phyloP scores from a whole-genome alignment of 2,329 filamentous ascomycete species.

The Claviceps citrina region DNA sequence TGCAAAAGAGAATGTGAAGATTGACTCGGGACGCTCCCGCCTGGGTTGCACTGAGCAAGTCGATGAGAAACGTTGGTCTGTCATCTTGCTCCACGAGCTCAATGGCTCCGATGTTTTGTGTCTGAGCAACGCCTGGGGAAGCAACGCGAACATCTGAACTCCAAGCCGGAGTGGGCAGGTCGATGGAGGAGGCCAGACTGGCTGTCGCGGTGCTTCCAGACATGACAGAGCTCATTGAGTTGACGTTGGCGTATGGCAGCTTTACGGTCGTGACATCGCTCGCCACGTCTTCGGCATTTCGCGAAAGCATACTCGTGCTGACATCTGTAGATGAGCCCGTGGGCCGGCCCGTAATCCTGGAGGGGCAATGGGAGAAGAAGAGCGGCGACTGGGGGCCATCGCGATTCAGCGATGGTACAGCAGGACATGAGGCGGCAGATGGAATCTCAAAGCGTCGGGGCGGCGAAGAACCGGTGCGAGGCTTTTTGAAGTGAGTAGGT shows the following conservation, averaged over 20 bases:
- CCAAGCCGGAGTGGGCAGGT: slow-evolving; percentile 32
- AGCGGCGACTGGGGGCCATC: slow-evolving; percentile 33
- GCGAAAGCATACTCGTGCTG: slow-evolving; percentile 31
- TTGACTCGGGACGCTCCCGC: slow-evolving; percentile 29
- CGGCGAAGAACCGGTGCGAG: slow-evolving; percentile 30
- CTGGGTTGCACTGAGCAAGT: slow-evolving; percentile 45
- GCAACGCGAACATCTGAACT: slow-evolving; percentile 37
- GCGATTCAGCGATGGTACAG: slow-evolving; percentile 9
- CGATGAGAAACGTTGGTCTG: slow-evolving; percentile 61
- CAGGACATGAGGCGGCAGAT: slow-evolving; percentile 11
- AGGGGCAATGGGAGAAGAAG: slow-evolving; percentile 34
- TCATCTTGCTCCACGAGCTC: slow-evolving; percentile 66
- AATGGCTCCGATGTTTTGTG: slow-evolving; percentile 48
- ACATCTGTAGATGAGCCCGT: slow-evolving; percentile 26
- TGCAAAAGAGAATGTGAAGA: slow-evolving; percentile 52
- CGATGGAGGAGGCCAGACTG: slow-evolving; percentile 38
- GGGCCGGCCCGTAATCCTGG: slow-evolving; percentile 22
- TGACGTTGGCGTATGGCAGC: slow-evolving; percentile 38
- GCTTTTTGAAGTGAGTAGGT: slow-evolving; percentile 28
- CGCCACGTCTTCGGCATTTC: slow-evolving; percentile 26
- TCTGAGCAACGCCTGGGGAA: slow-evolving; percentile 30
- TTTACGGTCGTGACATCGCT: slow-evolving; percentile 38
- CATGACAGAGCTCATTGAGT: slow-evolving; percentile 29
- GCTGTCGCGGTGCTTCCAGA: slow-evolving; percentile 37
- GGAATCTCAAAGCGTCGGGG: slow-evolving; percentile 30